These are phyloP conservation scores for Blastosporella zonata DNA, from an alignment of 1,284 basidiomycete genomes.

Conservation along the genomic window DNA sequence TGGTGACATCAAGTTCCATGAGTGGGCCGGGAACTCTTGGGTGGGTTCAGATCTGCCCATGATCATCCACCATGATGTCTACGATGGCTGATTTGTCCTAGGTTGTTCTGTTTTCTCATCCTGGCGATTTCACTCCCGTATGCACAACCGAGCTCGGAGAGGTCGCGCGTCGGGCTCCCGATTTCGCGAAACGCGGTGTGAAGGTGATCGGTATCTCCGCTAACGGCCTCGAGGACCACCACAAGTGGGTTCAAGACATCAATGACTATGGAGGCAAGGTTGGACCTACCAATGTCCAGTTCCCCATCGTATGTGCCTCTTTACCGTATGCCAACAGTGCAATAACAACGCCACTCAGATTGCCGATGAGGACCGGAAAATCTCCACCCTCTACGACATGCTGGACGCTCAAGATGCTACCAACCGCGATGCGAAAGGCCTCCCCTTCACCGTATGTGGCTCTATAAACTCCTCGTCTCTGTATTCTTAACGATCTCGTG, in stretches of 20 bases:
- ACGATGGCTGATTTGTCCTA: slow-evolving; percentile 23
- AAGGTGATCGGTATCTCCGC: slow-evolving; percentile 95
- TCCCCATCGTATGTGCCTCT: slow-evolving; percentile 76
- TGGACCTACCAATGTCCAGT: slow-evolving; percentile 74
- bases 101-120: slow-evolving; percentile 91
- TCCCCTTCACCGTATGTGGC: slow-evolving; percentile 70
- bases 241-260: slow-evolving; percentile 91
- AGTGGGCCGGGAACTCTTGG: slow-evolving; percentile 90
- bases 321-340: slow-evolving; percentile 1
- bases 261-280: slow-evolving; percentile 71
- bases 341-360: slow-evolving; percentile 53
- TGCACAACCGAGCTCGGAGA: slow-evolving; percentile 98
- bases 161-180: slow-evolving; percentile 81
- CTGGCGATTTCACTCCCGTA: slow-evolving; percentile 82
- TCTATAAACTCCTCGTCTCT: neutral
- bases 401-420: slow-evolving; percentile 93
- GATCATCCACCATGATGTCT: slow-evolving; percentile 14
- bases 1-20: slow-evolving; percentile 84
- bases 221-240: slow-evolving; percentile 85
- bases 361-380: slow-evolving; percentile 85
- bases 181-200: slow-evolving; percentile 86
- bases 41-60: slow-evolving; percentile 36
- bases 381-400: slow-evolving; percentile 92
- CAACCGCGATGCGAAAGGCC: slow-evolving; percentile 90
- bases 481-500: neutral